Conservation (phyloP, 2,329 filamentous ascomycete genomes). For the Trichoderma brevicompactum region DNA sequence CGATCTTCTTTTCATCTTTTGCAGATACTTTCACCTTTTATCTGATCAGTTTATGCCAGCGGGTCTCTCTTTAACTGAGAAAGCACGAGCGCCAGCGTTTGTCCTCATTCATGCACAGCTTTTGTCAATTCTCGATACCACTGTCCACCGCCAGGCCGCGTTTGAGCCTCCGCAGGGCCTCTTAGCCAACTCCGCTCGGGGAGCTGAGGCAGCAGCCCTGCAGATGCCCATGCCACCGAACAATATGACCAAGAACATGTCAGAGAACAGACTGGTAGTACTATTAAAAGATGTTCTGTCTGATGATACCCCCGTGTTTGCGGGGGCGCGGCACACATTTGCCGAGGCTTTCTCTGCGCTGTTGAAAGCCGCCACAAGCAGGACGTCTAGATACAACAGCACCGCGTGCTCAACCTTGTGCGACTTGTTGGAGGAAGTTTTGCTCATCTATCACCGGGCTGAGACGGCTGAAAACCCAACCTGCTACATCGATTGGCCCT, state of each 20-base stretch:
- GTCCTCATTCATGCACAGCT: constrained; percentile 82
- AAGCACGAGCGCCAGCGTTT: constrained; percentile 73
- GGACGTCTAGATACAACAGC: constrained; percentile 80
- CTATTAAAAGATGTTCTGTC: constrained; percentile 79
- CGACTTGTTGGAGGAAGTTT: constrained; percentile 83
- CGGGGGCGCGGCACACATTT: constrained; percentile 67
- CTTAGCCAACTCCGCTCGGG: constrained; percentile 51
- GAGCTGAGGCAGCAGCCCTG: constrained; percentile 68
- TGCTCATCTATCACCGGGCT: constrained; percentile 63
- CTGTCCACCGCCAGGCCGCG: constrained; percentile 74
- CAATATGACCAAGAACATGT: constrained; percentile 79
- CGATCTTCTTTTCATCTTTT: constrained; percentile 89
- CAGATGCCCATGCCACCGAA: constrained; percentile 65
- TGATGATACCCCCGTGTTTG: constrained; percentile 46
- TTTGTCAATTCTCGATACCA: constrained; percentile 77
- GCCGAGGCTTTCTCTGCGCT: constrained; percentile 74
- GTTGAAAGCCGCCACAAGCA: constrained; percentile 73
- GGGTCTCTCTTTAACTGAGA: constrained; percentile 57
- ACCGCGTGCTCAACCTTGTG: constrained; percentile 87
- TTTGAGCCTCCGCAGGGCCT: constrained; percentile 51
- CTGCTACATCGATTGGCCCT: constrained; percentile 72
- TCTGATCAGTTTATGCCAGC: constrained; percentile 71
- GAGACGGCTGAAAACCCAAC: constrained; percentile 47
- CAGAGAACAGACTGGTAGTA: constrained; percentile 84
- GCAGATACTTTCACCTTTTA: constrained; percentile 84